Evolutionary conservation across 495 filamentous ascomycete genomes (phyloP).

Genomic region (Podospora pseudopauciseta): DNA sequence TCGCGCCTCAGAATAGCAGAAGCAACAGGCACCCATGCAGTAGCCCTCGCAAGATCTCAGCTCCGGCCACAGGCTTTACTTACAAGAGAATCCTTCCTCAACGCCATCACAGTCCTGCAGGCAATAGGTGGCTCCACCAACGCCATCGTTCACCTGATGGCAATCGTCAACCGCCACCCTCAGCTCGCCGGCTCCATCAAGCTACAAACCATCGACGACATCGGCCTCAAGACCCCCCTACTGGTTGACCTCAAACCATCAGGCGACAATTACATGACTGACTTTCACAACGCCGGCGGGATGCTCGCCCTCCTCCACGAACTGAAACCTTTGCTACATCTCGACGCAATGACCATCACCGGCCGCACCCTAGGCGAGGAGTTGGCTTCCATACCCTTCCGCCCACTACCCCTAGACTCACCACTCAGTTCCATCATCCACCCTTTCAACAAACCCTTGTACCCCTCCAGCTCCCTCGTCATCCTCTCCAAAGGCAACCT

Average conservation of each 20-base stretch:
- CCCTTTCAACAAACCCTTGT: conserved; percentile 50
- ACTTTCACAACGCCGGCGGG: conserved; percentile 66
- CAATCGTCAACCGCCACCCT: conserved; percentile 60
- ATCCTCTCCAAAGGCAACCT: conserved; percentile 54
- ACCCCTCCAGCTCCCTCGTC: conserved; percentile 52
- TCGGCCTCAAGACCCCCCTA: conserved; percentile 57
- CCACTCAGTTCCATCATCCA: conserved; percentile 42
- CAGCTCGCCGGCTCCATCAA: conserved; percentile 52
- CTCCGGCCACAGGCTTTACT: conserved; percentile 53
- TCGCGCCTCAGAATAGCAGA: conserved; percentile 61
- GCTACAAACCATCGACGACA: conserved; percentile 55
- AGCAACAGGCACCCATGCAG: conserved; percentile 57
- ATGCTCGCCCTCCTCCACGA: conserved; percentile 57
- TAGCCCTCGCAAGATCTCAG: conserved; percentile 27
- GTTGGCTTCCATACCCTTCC: conserved; percentile 47
- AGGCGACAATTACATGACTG: conserved; percentile 67
- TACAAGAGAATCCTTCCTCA: conserved; percentile 59
- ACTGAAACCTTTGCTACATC: conserved; percentile 54
- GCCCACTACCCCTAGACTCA: conserved; percentile 33
- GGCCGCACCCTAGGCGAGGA: conserved; percentile 56
- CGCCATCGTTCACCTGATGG: conserved; percentile 63
- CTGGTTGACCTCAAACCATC: conserved; percentile 66
- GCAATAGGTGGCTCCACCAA: conserved; percentile 69
- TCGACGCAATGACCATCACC: conserved; percentile 55
- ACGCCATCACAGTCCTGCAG: conserved; percentile 65